Base-by-base conservation (phyloP, 202 grass and related monocot species). In the Tripidium arundinaceum region DNA sequence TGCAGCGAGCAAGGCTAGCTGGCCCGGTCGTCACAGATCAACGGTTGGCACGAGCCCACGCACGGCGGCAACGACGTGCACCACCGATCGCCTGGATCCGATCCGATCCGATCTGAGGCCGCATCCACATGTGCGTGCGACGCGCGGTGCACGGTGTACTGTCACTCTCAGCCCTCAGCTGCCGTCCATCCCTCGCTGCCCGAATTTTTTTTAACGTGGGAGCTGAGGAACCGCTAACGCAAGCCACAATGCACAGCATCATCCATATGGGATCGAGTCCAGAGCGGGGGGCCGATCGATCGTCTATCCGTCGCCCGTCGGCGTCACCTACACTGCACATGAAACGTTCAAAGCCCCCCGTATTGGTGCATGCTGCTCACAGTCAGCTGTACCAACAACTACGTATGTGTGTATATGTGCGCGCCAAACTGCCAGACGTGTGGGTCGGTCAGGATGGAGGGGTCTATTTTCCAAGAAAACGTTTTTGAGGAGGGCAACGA, bases 221-320 rank as follows among this genome's bases (percentile, higher is more conserved):
- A 11, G 39, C 15, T 12, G 39, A 34, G 33, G n/a, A n/a, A n/a
- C n/a, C 1, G 39, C 54, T 21, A 54, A 83, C 80, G 80, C 86
- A 61, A 52, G 60, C 75, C 75, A 68, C 80, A 73, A 67, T 28
- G 47, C 11, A 46, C 75, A 79, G 80, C 75, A 36, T 74, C 68
- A 62, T 55, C 80, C 85, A 83, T 87, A 65, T 83, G 85, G 21
- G 7, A 28, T 14, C 60, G 27, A 62, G 4, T 78, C 74, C 79
- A 68, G 79, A 79, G 21, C 31, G 74, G 45, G 39, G 16, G 37
- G 40, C n/a, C n/a, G n/a, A n/a, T 47, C 43, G 38, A 46, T 16
- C 71, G 16, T 65, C 62, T 19, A 19, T 36, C 40, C n/a, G n/a
- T 18, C 18, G 18, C 13, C 19, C 6, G 49, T 52, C 50, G 50